Evolutionary conservation across 805 yeast genomes (phyloP), one percentile per base, ranked within the genome.

Genomic region (Candida sithepensis): DNA sequence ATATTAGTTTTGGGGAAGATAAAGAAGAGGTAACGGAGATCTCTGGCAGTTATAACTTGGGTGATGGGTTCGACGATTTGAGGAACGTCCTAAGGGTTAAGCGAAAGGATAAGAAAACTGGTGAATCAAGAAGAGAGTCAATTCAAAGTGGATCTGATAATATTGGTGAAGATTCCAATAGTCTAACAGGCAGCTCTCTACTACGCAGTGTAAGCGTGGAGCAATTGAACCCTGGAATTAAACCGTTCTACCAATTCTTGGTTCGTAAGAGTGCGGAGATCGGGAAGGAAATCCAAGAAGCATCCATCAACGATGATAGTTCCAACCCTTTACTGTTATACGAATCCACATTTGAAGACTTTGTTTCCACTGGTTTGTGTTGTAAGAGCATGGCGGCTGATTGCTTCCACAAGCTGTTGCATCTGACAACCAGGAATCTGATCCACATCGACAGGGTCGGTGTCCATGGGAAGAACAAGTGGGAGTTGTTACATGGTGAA

Each of bases 401-500:
- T 12, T 45, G 48, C 18, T 59, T 60, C 37, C 60, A 55, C 19
- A 42, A 37, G 30, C 20, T 59, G 8, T 46, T 61, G 4, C 55
- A 54, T 20, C 39, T 59, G 18, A 50, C 57, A 5, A 47, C 60
- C 4, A 55, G 47, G 19, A 43, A 43, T 24, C 16, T 46, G 32
- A 39, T 56, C 3, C 45, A 45, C 14, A 8, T 61, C 19, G 57
- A 51, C n/a, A 42, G 48, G 13, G 40, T 48, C 18, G 53, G 46
- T 3, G 50, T 52, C 9, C 32, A 51, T 18, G 58, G 58, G 1
- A 46, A 45, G 23, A 56, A 52, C 23, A 60, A 55, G 42, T 61
- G 65, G 65, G 62, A 57, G n/a, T 23, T 50, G 23, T 39, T 60
- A n/a, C 19, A 20, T 12, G 51, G 50, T 10, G 48, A 46, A n/a